Base-by-base conservation (phyloP, 164 flowering plant genomes). In the Stephania cephalantha region DNA sequence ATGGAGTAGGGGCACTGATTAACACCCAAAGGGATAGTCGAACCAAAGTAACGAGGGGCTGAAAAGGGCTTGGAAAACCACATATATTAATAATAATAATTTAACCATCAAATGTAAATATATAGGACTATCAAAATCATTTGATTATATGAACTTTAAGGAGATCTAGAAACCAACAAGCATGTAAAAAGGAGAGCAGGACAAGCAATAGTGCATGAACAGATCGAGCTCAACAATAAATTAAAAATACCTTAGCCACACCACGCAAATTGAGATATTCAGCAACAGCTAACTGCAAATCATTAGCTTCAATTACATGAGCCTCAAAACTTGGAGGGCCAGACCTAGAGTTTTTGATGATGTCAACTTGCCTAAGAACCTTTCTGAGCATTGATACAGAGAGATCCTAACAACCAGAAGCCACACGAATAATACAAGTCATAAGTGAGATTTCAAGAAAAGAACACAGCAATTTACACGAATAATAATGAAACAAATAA, bases 321-420 rank as follows among this genome's bases (percentile, higher is more conserved):
- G 97, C 85, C 72, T 89, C 97, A 79, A 93, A 95, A 81, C 91
- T 95, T 29, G 97, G 91, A 31, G 58, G 58, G 42, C 98, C 97
- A 20, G 92, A 89, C 74, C 99, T 87, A 8, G 99, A 90, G 79
- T 78, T 85, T 79, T 80, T 88, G 50, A 95, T 95, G 22, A 80
- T 79, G 48, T 92, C 97, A 6, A 86, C 88, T 84, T 90, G 89
- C 81, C 82, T 89, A 29, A 95, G 81, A 77, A 95, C 90, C 76
- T 91, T 93, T 73, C 85, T 91, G 1, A 95, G 88, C 88, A 90
- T 76, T 3, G 90, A 50, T 5, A 81, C 70, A 17, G 98, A 85
- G 74, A 83, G 84, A 84, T 93, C 98, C 99, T 95, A 81, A 69
- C 79, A 78, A 68, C 4, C 12, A 76, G 78, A 76, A 69, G 5